These are phyloP conservation scores for Jatropha multifida DNA, from an alignment of 441 rosid species.

Conservation along the genomic window DNA sequence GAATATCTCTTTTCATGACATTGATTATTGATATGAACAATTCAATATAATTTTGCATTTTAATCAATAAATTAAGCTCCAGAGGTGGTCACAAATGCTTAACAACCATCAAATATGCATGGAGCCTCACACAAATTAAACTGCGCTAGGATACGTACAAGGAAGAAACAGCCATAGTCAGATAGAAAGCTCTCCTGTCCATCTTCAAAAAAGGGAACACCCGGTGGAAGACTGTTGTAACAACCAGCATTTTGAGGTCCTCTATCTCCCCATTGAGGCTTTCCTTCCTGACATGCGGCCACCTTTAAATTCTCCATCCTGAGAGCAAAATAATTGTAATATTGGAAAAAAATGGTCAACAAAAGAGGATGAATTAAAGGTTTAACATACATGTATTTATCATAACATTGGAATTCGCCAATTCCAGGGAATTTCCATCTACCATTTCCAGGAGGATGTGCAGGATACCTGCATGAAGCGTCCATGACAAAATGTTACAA, in stretches of 20 bases:
- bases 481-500: conserved; percentile 26
- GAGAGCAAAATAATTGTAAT: conserved; percentile 31
- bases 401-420: conserved; percentile 82
- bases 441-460: conserved; percentile 63
- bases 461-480: conserved; percentile 55
- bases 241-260: conserved; percentile 59
- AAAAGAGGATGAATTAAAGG: conserved; percentile 5
- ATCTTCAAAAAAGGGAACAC: conserved; percentile 58
- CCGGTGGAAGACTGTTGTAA: conserved; percentile 57
- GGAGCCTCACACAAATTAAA: conserved; percentile 7
- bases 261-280: conserved; percentile 60
- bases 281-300: conserved; percentile 66
- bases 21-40: neutral
- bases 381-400: conserved; percentile 61
- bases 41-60: neutral
- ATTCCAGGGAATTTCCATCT: conserved; percentile 81
- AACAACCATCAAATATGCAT: neutral
- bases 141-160: conserved; percentile 37
- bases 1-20: neutral
- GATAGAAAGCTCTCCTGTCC: conserved; percentile 64
- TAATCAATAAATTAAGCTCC: neutral
- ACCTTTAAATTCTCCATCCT: conserved; percentile 71
- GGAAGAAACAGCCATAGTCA: conserved; percentile 69
- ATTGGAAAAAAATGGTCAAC: conserved; percentile 7
- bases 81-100: neutral